These are phyloP conservation scores for Williopsis jadinii DNA, from an alignment of 1,139 yeast genomes.

Conservation along the genomic window DNA sequence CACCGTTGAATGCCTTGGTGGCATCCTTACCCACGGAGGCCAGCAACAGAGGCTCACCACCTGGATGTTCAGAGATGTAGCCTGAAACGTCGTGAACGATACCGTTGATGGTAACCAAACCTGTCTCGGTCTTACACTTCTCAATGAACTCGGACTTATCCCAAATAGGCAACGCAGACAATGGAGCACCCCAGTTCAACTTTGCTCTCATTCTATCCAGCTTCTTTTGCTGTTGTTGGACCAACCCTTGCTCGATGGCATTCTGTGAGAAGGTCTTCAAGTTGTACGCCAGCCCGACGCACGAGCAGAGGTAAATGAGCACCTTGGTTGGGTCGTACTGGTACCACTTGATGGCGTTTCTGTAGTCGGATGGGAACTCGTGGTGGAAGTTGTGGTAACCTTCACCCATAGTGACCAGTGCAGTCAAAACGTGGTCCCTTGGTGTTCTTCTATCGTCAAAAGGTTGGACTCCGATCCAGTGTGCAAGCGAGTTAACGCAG, in stretches of 20 bases:
- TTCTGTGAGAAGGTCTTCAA: conserved; percentile 90
- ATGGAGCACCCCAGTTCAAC: conserved; percentile 89
- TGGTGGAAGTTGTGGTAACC: conserved; percentile 76
- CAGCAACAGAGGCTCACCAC: conserved; percentile 84
- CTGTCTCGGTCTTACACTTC: conserved; percentile 49
- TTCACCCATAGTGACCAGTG: conserved; percentile 94
- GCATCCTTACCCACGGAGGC: conserved; percentile 95
- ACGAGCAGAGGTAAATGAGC: conserved; percentile 61
- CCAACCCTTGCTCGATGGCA: conserved; percentile 92
- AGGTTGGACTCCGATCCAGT: conserved; percentile 97
- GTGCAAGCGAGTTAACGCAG: conserved; percentile 97
- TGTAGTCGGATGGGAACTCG: conserved; percentile 65
- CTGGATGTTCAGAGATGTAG: conserved; percentile 92
- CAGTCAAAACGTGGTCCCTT: conserved; percentile 91
- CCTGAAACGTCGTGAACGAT: conserved; percentile 87
- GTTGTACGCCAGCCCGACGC: conserved; percentile 83
- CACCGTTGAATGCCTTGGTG: conserved; percentile 95
- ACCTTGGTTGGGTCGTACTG: conserved; percentile 97
- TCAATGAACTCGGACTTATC: conserved; percentile 76
- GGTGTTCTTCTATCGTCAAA: conserved; percentile 98
- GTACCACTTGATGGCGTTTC: conserved; percentile 81
- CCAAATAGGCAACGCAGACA: conserved; percentile 85
- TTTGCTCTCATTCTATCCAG: conserved; percentile 70
- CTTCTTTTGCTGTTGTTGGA: conserved; percentile 96
- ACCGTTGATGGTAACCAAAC: conserved; percentile 71